Percentiles rank a stretch among this genome's conserved stretches.
These are phyloP conservation scores for Russula griseocarnosa DNA, from an alignment of 768 basidiomycete species.

Conservation along the genomic window DNA sequence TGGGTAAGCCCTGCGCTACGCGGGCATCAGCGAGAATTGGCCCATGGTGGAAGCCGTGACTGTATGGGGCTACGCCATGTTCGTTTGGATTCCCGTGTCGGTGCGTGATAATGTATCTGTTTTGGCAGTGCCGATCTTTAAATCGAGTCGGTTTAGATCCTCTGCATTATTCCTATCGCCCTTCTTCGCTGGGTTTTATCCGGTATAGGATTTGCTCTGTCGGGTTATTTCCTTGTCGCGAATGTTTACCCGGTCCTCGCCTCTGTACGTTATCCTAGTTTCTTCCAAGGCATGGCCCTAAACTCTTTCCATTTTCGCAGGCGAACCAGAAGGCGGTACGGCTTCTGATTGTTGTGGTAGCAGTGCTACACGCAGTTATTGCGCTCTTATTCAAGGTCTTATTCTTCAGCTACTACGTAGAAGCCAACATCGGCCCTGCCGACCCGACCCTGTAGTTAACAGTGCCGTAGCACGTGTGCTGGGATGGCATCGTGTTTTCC, in stretches of 20 bases:
- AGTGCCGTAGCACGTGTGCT: background rate
- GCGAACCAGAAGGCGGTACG: slow-evolving; percentile 85
- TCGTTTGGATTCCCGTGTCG: slow-evolving; percentile 85
- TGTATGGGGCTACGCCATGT: slow-evolving; percentile 77
- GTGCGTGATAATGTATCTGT: slow-evolving; percentile 44
- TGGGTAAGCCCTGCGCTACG: slow-evolving; percentile 83
- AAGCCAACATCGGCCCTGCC: slow-evolving; percentile 37
- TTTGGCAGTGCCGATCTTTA: too few species aligned
- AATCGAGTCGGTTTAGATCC: slow-evolving; percentile 43
- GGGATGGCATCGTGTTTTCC: background rate
- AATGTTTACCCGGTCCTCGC: slow-evolving; percentile 91
- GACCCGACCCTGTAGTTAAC: slow-evolving; percentile 36
- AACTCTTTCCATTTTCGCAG: slow-evolving; percentile 36
- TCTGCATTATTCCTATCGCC: slow-evolving; percentile 83
- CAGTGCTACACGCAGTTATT: slow-evolving; percentile 68
- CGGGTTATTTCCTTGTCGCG: slow-evolving; percentile 79
- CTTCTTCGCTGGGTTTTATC: slow-evolving; percentile 80
- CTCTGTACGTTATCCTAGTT: slow-evolving; percentile 48
- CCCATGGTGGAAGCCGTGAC: slow-evolving; percentile 77
- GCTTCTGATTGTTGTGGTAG: slow-evolving; percentile 73
- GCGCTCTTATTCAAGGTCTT: slow-evolving; percentile 83
- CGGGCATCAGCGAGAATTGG: slow-evolving; percentile 83
- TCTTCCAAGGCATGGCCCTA: background rate
- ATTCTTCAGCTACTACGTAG: slow-evolving; percentile 60
- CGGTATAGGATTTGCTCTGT: slow-evolving; percentile 65